These are phyloP conservation scores for Crucihimalaya himalaica DNA, from an alignment of 345 rosid genomes.

Conservation along the genomic window DNA sequence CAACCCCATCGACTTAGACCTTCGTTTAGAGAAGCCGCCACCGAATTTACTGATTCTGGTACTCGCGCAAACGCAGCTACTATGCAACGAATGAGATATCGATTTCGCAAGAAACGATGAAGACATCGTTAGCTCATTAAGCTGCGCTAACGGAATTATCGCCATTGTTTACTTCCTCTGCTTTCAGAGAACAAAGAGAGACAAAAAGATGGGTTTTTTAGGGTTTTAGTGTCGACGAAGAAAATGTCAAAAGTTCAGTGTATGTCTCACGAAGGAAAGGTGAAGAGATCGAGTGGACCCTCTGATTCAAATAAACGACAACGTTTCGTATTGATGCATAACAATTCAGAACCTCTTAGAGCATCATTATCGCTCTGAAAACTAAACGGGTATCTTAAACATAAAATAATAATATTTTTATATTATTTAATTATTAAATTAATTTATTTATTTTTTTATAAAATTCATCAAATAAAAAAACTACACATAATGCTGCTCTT, in stretches of 20 bases:
- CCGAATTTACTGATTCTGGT: slow-evolving; percentile 31
- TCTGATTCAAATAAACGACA: slow-evolving; percentile 8
- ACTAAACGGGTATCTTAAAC: too few relatives aligned
- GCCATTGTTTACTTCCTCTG: slow-evolving; percentile 46
- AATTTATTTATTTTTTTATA: too few relatives aligned
- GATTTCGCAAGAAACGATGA: slow-evolving; percentile 40
- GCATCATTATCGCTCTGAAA: too few relatives aligned
- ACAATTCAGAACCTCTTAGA: not conserved
- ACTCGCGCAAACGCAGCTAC: slow-evolving; percentile 31
- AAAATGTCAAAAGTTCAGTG: slow-evolving; percentile 30
- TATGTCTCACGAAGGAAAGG: slow-evolving; percentile 1
- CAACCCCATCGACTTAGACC: slow-evolving; percentile 36
- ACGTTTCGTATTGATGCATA: not conserved
- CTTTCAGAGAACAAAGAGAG: not conserved
- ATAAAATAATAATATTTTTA: too few relatives aligned
- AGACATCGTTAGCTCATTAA: slow-evolving; percentile 46
- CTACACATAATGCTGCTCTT: too few relatives aligned
- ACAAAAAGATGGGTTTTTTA: slow-evolving; percentile 31
- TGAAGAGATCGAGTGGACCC: slow-evolving; percentile 31
- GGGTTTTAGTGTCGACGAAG: slow-evolving; percentile 36
- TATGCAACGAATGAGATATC: slow-evolving; percentile 37
- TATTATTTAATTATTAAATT: too few relatives aligned
- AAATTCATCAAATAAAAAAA: too few relatives aligned
- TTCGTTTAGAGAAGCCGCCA: slow-evolving; percentile 39
- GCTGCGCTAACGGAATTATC: slow-evolving; percentile 55